Conservation (phyloP, 2,329 filamentous ascomycete genomes). For the Talaromyces pinophilus region DNA sequence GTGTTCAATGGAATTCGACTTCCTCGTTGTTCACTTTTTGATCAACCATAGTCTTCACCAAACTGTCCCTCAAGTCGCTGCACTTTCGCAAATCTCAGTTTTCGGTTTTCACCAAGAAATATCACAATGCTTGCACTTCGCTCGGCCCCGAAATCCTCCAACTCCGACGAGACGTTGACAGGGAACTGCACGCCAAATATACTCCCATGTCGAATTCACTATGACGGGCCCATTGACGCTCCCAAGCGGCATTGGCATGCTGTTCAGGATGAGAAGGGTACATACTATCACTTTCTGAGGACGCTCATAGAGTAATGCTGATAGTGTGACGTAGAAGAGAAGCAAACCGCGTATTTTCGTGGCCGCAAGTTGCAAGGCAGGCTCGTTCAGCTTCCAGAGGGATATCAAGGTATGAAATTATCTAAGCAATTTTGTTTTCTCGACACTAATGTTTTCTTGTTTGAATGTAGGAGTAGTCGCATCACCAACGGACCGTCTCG, state of each 20-base stretch:
- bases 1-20: background rate
- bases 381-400: constrained; percentile 65
- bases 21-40: background rate
- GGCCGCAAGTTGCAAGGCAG: constrained; percentile 76
- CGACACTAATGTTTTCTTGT: background rate
- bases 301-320: background rate
- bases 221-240: constrained; percentile 70
- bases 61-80: background rate
- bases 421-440: background rate
- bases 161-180: background rate
- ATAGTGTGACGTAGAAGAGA: constrained; percentile 29
- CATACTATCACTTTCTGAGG: no score
- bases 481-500: constrained; percentile 47
- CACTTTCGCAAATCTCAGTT: no score
- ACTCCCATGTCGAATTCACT: constrained; percentile 76
- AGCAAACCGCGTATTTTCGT: constrained; percentile 67
- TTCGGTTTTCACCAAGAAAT: background rate
- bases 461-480: constrained; percentile 57
- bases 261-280: constrained; percentile 47
- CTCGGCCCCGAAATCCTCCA: constrained; percentile 28
- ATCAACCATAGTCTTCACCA: background rate
- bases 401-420: constrained; percentile 59
- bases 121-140: constrained; percentile 40
- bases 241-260: constrained; percentile 72
- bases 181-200: constrained; percentile 64